Base-by-base conservation (phyloP, 2,329 filamentous ascomycete genomes). In the Penicillium psychrosexuale region DNA sequence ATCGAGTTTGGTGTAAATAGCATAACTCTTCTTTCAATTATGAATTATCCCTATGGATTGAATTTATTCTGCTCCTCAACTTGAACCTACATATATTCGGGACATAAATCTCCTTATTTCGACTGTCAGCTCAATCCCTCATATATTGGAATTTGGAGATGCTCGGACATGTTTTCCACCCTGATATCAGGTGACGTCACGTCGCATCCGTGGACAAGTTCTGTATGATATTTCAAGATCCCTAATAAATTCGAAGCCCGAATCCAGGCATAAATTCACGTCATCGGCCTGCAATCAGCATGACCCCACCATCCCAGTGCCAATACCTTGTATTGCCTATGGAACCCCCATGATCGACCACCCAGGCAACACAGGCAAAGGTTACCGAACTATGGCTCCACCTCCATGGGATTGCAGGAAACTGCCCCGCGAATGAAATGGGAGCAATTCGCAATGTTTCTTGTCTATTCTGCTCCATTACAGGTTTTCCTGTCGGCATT, bases 111-210 rank as follows among this genome's bases (percentile, higher is more conserved):
- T 27, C 19, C 19, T 15, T 39, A 24, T 5, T 19, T 38, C 15
- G 2, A 8, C 12, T 24, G 5, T 13, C 19, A 28, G 9, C 15
- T 9, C 13, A 40, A 4, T 40, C n/a, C 22, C 13, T 8, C 2
- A 22, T 13, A 22, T 27, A 9, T 27, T 27, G 7, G 19, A 22
- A 22, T 22, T 22, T 22, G 19, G 24, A 34, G 13, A 34, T 15
- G 22, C 17, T n/a, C 40, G 48, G 48, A 0, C n/a, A 28, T 46
- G n/a, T 13, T 36, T 51, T 37, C 38, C 38, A 50, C 47, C 15
- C n/a, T 40, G 47, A 49, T 51, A 44, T 36, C 24, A n/a, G 13
- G 17, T 51, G 48, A 46, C 48, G 48, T 51, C 48, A 51, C 17
- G 15, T 19, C 13, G 4, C 17, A 28, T 37, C 33, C 22, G 22